Conservation (phyloP, 257 asterid species). For the Salvia splendens region DNA sequence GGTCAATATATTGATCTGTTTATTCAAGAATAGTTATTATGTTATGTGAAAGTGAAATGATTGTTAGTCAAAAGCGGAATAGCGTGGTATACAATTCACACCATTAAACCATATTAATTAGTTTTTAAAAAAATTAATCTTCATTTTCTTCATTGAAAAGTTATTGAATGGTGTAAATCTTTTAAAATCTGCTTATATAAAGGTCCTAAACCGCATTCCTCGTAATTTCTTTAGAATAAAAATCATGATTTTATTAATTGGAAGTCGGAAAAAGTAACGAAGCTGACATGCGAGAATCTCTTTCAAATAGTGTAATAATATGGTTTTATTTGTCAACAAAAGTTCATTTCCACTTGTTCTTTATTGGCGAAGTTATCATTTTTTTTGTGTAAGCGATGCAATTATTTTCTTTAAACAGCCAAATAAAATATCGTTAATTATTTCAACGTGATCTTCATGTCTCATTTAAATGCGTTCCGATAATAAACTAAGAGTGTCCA, state of each 20-base stretch:
- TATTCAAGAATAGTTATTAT: constrained; percentile 21
- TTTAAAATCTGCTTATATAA: constrained; percentile 9
- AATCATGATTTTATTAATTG: neutral
- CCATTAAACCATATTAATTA: constrained; percentile 5
- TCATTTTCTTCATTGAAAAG: constrained; percentile 9
- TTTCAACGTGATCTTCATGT: no score
- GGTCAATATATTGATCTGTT: constrained; percentile 36
- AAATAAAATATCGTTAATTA: neutral
- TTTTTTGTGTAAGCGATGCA: neutral
- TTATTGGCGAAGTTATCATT: neutral
- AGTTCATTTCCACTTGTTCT: neutral
- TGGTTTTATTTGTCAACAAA: neutral
- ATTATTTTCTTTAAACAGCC: neutral
- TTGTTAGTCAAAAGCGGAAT: constrained; percentile 28
- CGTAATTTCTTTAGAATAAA: constrained; percentile 28
- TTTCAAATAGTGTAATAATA: neutral
- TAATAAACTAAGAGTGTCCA: neutral
- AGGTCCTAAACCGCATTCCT: constrained; percentile 22
- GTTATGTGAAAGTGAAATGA: constrained; percentile 6
- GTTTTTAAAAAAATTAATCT: neutral
- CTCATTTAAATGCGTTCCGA: neutral
- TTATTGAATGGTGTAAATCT: neutral
- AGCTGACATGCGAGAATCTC: neutral
- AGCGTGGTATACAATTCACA: constrained; percentile 5
- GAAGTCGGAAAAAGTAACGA: neutral